These are phyloP conservation scores for Rhytidiadelphus loreus DNA, from an alignment of 225 moss, liverwort and hornwort species.

Conservation along the genomic window DNA sequence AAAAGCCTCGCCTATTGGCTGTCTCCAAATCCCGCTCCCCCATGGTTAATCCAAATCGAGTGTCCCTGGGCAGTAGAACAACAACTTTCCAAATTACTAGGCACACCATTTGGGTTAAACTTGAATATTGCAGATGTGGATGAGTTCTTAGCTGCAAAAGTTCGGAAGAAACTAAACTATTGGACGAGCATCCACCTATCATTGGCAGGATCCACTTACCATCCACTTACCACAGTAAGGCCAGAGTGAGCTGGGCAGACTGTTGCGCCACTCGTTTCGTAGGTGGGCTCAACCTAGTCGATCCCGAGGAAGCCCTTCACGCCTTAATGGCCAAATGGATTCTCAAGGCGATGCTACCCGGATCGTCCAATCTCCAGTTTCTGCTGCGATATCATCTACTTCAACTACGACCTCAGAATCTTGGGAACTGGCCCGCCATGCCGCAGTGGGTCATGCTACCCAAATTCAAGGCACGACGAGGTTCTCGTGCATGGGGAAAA, in stretches of 20 bases:
- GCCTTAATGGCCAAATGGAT: not conserved
- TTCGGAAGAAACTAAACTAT: fast-evolving
- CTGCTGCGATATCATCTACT: fast-evolving
- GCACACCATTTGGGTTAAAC: no score
- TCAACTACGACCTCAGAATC: fast-evolving
- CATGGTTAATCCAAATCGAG: no score
- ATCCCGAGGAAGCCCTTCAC: fast-evolving
- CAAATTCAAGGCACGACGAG: no score
- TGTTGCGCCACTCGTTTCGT: fast-evolving
- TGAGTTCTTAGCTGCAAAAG: fast-evolving
- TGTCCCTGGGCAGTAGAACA: no score
- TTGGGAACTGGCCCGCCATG: no score
- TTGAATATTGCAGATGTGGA: no score
- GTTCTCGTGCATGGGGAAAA: fast-evolving
- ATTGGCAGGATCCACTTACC: fast-evolving
- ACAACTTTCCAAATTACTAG: no score
- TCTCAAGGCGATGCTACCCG: fast-evolving
- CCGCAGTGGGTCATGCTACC: fast-evolving
- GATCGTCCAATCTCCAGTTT: fast-evolving
- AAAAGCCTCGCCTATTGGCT: no score
- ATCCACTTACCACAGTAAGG: fast-evolving
- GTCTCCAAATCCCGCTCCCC: no score
- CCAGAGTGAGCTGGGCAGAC: fast-evolving
- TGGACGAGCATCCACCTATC: not conserved
- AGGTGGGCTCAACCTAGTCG: fast-evolving